Evolutionary conservation across 306 rosid species (phyloP).

Genomic region (Acacia confusa): DNA sequence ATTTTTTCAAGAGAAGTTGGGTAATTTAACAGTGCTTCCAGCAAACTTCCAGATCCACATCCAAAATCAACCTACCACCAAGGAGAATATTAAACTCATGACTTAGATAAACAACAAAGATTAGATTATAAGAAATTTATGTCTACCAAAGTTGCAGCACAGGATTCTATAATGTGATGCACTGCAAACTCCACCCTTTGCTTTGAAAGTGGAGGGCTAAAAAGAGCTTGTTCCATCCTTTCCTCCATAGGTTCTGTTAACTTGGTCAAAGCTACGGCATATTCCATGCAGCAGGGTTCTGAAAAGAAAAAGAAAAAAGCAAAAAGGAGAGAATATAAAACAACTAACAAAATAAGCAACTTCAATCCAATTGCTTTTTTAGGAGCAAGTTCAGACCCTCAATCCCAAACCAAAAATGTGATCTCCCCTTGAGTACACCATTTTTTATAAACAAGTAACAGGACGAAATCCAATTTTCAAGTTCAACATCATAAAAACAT

Average conservation of each 20-base stretch:
- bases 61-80: slow-evolving; percentile 88
- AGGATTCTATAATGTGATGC: slow-evolving; percentile 63
- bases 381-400: not conserved
- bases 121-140: slow-evolving; percentile 22
- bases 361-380: not conserved
- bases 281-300: slow-evolving; percentile 68
- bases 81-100: slow-evolving; percentile 39
- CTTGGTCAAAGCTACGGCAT: slow-evolving; percentile 52
- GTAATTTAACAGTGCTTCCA: slow-evolving; percentile 84
- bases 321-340: slow-evolving; percentile 4
- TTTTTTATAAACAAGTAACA: not conserved
- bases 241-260: slow-evolving; percentile 90
- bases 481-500: not conserved
- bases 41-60: slow-evolving; percentile 97
- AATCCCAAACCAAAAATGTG: not conserved
- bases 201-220: slow-evolving; percentile 95
- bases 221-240: slow-evolving; percentile 95
- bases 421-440: not conserved
- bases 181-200: slow-evolving; percentile 96
- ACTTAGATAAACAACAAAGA: slow-evolving; percentile 19
- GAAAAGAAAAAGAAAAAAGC: not conserved
- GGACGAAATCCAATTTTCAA: not conserved
- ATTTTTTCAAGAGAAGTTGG: slow-evolving; percentile 70
- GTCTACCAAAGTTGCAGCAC: slow-evolving; percentile 73
- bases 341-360: not conserved